phyloP scores from a whole-genome alignment of 1,284 basidiomycete species.

The Mycena citricolor region DNA sequence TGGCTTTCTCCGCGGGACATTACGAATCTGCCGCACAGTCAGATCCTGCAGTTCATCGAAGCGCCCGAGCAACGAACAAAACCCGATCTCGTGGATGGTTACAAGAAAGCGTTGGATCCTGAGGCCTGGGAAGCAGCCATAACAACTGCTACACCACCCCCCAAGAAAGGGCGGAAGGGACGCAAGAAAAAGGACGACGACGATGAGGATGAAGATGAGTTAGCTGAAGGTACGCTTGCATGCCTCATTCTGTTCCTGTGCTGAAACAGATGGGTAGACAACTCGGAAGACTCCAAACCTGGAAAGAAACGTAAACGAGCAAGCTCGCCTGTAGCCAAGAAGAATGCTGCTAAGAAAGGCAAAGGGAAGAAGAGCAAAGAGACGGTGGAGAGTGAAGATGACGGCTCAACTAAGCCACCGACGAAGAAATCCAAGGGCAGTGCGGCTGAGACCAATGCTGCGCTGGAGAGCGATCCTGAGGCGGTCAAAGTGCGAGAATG shows the following conservation, averaged over 20 bases:
- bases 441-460: background rate
- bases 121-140: conserved; percentile 14
- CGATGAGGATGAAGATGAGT: conserved; percentile 17
- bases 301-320: conserved; percentile 22
- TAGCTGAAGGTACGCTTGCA: conserved; percentile 11
- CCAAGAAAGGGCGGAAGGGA: conserved; percentile 8
- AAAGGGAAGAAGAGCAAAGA: conserved; percentile 23
- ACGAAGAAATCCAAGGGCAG: background rate
- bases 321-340: conserved; percentile 1
- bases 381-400: conserved; percentile 23
- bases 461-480: conserved; percentile 62
- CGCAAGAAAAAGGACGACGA: conserved; percentile 10
- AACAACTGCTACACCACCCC: conserved; percentile 35
- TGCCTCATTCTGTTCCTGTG: background rate
- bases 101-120: conserved; percentile 35
- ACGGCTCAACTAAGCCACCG: conserved; percentile 5
- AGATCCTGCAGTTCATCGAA: conserved; percentile 6
- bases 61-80: conserved; percentile 53
- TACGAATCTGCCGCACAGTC: conserved; percentile 1
- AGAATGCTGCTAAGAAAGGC: conserved; percentile 8
- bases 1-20: conserved; percentile 15
- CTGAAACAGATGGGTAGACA: background rate
- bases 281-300: conserved; percentile 3
- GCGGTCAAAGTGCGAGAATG: conserved; percentile 80
- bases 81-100: conserved; percentile 81